A percentile compares a stretch with the other conserved stretches of the same genome.
These are phyloP conservation scores for Verticillium nubilum DNA, from an alignment of 2,329 filamentous ascomycete genomes.

Conservation along the genomic window DNA sequence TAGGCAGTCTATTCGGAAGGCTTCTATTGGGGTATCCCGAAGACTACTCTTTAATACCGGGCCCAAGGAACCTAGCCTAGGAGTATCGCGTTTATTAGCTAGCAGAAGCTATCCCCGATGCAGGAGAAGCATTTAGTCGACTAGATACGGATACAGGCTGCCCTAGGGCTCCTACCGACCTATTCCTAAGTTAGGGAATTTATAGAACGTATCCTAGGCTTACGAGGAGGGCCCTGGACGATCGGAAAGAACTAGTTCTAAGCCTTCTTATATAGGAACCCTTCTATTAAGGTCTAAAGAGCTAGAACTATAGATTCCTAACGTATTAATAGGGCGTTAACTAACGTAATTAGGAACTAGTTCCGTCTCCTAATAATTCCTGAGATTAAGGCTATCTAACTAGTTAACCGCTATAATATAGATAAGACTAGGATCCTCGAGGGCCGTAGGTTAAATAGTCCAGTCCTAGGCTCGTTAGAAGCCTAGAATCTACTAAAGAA, in stretches of 20 bases:
- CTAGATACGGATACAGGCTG: too few species aligned
- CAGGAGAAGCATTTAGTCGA: too few species aligned
- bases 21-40: background rate
- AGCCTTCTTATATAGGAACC: constrained; percentile 1
- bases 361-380: too few species aligned
- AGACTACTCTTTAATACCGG: background rate
- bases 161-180: too few species aligned
- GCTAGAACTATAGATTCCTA: background rate
- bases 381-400: too few species aligned
- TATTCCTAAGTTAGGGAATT: too few species aligned
- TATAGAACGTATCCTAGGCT: too few species aligned
- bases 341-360: too few species aligned
- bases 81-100: background rate
- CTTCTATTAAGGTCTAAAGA: background rate
- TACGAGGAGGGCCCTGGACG: too few species aligned
- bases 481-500: background rate
- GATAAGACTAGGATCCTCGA: background rate
- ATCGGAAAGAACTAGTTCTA: constrained; percentile 2
- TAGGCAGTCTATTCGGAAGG: background rate
- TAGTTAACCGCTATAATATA: background rate
- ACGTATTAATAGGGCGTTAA: too few species aligned
- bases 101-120: too few species aligned
- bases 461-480: background rate
- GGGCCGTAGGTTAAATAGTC: background rate
- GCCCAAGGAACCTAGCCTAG: background rate